phyloP scores from a whole-genome alignment of 495 filamentous ascomycete genomes.

The Chaetomium fimeti region DNA sequence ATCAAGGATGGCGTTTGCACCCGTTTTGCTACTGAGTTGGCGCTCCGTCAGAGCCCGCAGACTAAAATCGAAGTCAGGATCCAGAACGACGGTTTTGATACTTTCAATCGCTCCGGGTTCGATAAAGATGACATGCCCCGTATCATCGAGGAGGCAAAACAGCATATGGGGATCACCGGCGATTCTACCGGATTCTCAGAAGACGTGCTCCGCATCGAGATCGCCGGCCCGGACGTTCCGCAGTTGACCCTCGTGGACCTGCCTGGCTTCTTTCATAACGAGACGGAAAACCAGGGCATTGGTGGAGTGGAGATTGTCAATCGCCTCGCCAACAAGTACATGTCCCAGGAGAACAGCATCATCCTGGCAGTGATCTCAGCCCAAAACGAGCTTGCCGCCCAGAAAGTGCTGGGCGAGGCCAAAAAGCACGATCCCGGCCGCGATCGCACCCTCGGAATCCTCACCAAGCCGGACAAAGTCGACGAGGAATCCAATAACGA shows the following conservation, averaged over 20 bases:
- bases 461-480: slow-evolving; percentile 38
- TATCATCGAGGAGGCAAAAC: slow-evolving; percentile 46
- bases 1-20: slow-evolving; percentile 52
- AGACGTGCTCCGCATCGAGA: slow-evolving; percentile 64
- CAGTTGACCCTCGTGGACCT: slow-evolving; percentile 69
- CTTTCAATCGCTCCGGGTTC: slow-evolving; percentile 13
- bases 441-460: slow-evolving; percentile 57
- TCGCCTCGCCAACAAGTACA: slow-evolving; percentile 57
- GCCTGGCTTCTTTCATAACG: slow-evolving; percentile 57
- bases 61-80: slow-evolving; percentile 40
- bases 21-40: slow-evolving; percentile 55
- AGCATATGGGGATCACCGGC: slow-evolving; percentile 38
- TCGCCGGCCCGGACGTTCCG: slow-evolving; percentile 56
- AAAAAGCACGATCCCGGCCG: slow-evolving; percentile 45
- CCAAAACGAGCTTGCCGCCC: slow-evolving; percentile 49
- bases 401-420: slow-evolving; percentile 48
- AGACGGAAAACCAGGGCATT: slow-evolving; percentile 43
- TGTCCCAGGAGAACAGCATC: slow-evolving; percentile 54
- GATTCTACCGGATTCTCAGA: slow-evolving; percentile 47
- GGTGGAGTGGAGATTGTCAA: slow-evolving; percentile 50
- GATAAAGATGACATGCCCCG: slow-evolving; percentile 42
- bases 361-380: slow-evolving; percentile 59
- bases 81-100: slow-evolving; percentile 26
- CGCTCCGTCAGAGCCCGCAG: slow-evolving; percentile 44
- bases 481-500: slow-evolving; percentile 10